Evolutionary conservation across 2,329 filamentous ascomycete genomes (phyloP).

Genomic region (Aspergillus brasiliensis): DNA sequence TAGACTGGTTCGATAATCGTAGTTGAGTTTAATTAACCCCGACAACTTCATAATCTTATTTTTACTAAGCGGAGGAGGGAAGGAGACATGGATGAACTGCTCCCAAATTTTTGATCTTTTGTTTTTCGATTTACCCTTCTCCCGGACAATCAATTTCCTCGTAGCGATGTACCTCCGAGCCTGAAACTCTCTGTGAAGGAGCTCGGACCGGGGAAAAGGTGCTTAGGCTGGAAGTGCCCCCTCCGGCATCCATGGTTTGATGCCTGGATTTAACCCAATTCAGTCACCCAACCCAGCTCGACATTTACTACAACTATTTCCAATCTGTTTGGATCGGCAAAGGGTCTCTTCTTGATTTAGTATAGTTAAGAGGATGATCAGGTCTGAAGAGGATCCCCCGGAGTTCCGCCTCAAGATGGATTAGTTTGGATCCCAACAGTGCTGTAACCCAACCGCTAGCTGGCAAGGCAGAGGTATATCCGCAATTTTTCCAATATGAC

Average conservation of each 20-base stretch:
- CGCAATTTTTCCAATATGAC: not conserved
- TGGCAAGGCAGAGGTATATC: not conserved
- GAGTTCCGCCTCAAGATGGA: not conserved
- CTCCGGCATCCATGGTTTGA: not conserved
- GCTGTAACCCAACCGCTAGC: not conserved
- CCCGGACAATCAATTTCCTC: too few relatives aligned
- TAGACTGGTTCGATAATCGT: not conserved
- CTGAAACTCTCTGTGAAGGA: not conserved
- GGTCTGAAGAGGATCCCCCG: not conserved
- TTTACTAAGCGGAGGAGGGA: not conserved
- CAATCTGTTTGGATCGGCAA: not conserved
- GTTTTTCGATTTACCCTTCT: too few relatives aligned
- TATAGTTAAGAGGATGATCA: not conserved
- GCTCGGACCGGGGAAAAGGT: conserved; percentile 2
- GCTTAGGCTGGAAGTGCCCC: not conserved
- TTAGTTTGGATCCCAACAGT: conserved; percentile 1
- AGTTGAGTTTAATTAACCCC: not conserved
- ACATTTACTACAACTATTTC: not conserved
- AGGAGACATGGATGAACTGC: not conserved
- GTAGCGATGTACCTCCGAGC: not conserved
- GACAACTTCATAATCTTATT: not conserved
- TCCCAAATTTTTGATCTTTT: not conserved
- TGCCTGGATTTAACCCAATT: not conserved
- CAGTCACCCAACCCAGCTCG: not conserved
- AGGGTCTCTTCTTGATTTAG: not conserved